Evolutionary conservation across 306 rosid species (phyloP), one percentile per base, ranked within the genome.

Genomic region (Oxytropis ochrocephala): DNA sequence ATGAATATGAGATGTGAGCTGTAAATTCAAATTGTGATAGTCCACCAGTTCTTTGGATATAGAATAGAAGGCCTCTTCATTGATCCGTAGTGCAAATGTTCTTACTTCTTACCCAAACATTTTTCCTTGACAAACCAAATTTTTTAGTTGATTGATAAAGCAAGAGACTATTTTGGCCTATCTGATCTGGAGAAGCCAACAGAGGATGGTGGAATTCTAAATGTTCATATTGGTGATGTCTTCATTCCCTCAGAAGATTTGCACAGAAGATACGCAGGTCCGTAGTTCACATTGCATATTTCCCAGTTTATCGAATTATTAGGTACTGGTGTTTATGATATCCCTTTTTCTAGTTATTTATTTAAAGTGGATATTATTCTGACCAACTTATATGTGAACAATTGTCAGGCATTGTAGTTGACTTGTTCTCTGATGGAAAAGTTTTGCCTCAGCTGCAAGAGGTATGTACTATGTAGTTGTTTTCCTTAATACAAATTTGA

Each of bases 381-480:
- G 69, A 24, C 83, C 73, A 81, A 75, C 79, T 75, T 61, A 75
- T 79, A 80, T 88, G 60, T 71, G 69, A 68, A 74, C 55, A 51
- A 46, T 81, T 81, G 58, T 63, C 89, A 94, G 97, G 97, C 70
- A 84, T 94, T 76, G 62, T 87, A 19, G 83, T 90, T 70, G 98
- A 94, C 80, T 82, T 94, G 83, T 90, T 90, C 81, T 78, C 97
- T 27, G 77, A 81, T 69, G 98, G 97, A 78, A 72, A 69, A 74
- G 85, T 88, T 70, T 81, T 94, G 81, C 88, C 92, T 54, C 96
- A 88, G 75, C 79, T 94, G 80, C 70, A 88, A 71, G 87, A 90
- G 97, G 98, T 94, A 69, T 48, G 83, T 68, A 59, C 97, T 94
- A 69, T 48, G 83, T 68, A 59, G 38, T 46, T 64, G 21, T 52